These are phyloP conservation scores for Podaxis carcinomalis DNA, from an alignment of 768 basidiomycete genomes.

Conservation along the genomic window DNA sequence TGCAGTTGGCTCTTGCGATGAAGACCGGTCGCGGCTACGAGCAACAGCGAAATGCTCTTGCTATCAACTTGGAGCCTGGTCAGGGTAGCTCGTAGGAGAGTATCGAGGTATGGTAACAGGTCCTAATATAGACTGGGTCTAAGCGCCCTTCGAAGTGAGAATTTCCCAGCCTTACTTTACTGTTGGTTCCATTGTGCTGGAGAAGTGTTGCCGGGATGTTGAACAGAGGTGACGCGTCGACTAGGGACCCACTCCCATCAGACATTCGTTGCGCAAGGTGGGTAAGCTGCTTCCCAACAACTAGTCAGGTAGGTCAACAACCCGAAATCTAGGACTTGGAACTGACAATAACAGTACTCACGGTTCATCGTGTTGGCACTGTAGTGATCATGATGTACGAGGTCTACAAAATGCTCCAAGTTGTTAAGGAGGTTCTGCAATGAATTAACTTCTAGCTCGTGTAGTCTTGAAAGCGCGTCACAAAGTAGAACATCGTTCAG, in stretches of 20 bases:
- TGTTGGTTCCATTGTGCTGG: conserved; percentile 54
- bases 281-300: conserved; percentile 50
- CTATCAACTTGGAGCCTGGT: conserved; percentile 44
- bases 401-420: conserved; percentile 51
- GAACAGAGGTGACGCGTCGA: conserved; percentile 58
- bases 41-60: conserved; percentile 38
- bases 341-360: conserved; percentile 24
- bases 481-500: conserved; percentile 41
- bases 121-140: conserved; percentile 36
- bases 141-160: conserved; percentile 2
- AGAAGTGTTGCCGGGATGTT: conserved; percentile 47
- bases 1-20: conserved; percentile 32
- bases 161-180: conserved; percentile 36
- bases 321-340: neutral
- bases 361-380: conserved; percentile 51
- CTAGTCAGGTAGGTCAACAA: conserved; percentile 28
- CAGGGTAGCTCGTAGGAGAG: conserved; percentile 50
- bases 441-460: conserved; percentile 44
- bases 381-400: conserved; percentile 52
- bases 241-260: conserved; percentile 42
- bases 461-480: conserved; percentile 44
- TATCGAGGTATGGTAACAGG: conserved; percentile 53
- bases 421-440: conserved; percentile 57
- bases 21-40: conserved; percentile 42
- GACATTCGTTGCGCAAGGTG: conserved; percentile 53